phyloP scores from a whole-genome alignment of 148 eudicot species.

The Salicornia ramosissima region DNA sequence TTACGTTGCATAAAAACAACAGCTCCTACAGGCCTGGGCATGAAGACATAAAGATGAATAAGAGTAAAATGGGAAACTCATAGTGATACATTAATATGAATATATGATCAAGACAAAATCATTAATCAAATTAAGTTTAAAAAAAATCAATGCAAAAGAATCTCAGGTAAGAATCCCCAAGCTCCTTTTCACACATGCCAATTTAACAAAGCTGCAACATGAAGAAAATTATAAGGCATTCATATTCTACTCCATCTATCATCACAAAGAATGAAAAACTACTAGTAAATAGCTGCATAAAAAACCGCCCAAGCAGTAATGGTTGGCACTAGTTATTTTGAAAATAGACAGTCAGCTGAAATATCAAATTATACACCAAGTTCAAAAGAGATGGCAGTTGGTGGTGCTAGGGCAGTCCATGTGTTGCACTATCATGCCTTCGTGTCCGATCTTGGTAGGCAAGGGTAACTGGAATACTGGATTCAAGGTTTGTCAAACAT shows the following conservation, averaged over 20 bases:
- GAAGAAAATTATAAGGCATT: neutral
- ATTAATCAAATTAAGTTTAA: neutral
- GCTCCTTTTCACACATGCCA: neutral
- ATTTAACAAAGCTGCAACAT: too few species aligned
- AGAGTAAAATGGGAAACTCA: neutral
- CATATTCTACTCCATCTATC: neutral
- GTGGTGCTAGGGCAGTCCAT: neutral
- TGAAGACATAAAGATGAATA: neutral
- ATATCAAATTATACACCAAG: neutral
- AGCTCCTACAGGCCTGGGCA: conserved; percentile 83
- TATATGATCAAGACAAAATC: neutral
- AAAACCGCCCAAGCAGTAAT: neutral
- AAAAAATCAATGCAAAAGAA: neutral
- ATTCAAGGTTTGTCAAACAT: neutral
- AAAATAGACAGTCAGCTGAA: too few species aligned
- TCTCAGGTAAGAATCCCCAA: neutral
- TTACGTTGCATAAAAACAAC: conserved; percentile 75
- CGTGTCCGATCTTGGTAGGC: neutral
- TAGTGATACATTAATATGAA: too few species aligned
- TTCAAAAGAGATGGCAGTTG: neutral
- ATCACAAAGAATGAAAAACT: neutral
- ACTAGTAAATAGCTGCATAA: neutral
- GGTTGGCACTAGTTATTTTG: neutral
- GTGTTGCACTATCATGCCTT: neutral
- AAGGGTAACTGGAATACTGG: neutral